Evolutionary conservation across 352 stramenopile species (phyloP).

Genomic region (Pythium grandisporangium): DNA sequence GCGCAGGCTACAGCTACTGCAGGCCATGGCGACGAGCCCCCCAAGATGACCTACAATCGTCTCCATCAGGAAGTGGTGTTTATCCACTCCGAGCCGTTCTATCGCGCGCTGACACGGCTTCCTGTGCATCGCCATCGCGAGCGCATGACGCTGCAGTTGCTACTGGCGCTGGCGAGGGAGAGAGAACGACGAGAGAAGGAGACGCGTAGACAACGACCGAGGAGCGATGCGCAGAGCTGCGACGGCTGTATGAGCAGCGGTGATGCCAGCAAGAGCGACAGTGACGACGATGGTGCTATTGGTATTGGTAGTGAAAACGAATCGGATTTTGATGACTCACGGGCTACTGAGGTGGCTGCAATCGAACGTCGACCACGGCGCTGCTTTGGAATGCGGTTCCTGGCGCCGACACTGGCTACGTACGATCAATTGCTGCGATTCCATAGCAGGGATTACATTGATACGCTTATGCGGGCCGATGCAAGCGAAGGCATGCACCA

Average conservation of each 20-base stretch:
- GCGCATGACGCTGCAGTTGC: slow-evolving; percentile 32
- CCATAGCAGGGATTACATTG: slow-evolving; percentile 29
- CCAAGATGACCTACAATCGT: no score
- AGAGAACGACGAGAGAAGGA: neutral
- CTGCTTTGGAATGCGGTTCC: slow-evolving; percentile 18
- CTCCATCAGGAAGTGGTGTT: slow-evolving; percentile 19
- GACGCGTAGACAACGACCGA: no score
- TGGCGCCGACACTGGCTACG: slow-evolving; percentile 23
- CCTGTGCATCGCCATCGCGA: slow-evolving; percentile 28
- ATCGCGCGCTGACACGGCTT: slow-evolving; percentile 17
- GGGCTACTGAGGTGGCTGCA: neutral
- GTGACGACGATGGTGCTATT: neutral
- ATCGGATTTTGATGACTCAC: neutral
- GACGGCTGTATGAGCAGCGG: no score
- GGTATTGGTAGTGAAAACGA: neutral
- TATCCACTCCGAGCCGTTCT: slow-evolving; percentile 21
- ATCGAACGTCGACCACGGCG: neutral
- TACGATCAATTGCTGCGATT: slow-evolving; percentile 19
- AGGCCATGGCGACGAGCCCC: no score
- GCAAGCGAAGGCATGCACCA: neutral
- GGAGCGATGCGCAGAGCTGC: no score
- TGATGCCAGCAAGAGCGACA: neutral
- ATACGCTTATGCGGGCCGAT: slow-evolving; percentile 11
- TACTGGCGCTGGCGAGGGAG: slow-evolving; percentile 8
- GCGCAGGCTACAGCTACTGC: no score